Conservation (phyloP, 2,329 filamentous ascomycete species). For the Trichophyton mentagrophytes region DNA sequence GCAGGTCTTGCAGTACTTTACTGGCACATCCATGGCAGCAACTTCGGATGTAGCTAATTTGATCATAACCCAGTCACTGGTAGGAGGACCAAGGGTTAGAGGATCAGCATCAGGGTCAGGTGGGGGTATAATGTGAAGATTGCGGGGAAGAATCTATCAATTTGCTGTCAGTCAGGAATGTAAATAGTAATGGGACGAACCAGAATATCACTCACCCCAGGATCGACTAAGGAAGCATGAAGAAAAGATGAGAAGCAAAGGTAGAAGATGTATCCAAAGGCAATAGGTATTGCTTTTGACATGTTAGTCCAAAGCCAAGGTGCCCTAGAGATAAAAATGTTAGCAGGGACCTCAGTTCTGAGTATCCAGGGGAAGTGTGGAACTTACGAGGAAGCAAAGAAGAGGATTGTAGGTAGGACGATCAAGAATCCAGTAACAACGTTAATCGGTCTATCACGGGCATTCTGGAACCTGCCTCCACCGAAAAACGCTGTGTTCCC, state of each 20-base stretch:
- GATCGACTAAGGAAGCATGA: constrained; percentile 83
- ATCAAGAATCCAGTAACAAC: constrained; percentile 71
- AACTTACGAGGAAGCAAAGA: constrained; percentile 65
- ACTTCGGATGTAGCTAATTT: constrained; percentile 61
- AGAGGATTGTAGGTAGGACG: constrained; percentile 65
- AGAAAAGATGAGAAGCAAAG: constrained; percentile 87
- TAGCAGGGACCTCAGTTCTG: not conserved
- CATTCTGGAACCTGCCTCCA: constrained; percentile 77
- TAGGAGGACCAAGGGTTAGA: constrained; percentile 65
- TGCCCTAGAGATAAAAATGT: constrained; percentile 37
- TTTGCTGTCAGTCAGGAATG: not conserved
- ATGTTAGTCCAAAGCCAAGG: constrained; percentile 76
- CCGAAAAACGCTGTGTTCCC: constrained; percentile 87
- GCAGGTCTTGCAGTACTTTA: constrained; percentile 96
- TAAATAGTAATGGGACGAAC: not conserved
- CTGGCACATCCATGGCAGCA: constrained; percentile 92
- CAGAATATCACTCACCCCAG: constrained; percentile 55
- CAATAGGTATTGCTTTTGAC: constrained; percentile 75
- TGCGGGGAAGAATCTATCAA: constrained; percentile 71
- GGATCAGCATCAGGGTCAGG: constrained; percentile 65
- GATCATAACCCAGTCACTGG: constrained; percentile 88
- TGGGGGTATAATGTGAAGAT: constrained; percentile 78
- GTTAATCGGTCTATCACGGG: constrained; percentile 76
- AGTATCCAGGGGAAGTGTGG: not conserved
- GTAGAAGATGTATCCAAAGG: constrained; percentile 85